Evolutionary conservation across 768 basidiomycete species (phyloP).

Genomic region (Trametes maxima): DNA sequence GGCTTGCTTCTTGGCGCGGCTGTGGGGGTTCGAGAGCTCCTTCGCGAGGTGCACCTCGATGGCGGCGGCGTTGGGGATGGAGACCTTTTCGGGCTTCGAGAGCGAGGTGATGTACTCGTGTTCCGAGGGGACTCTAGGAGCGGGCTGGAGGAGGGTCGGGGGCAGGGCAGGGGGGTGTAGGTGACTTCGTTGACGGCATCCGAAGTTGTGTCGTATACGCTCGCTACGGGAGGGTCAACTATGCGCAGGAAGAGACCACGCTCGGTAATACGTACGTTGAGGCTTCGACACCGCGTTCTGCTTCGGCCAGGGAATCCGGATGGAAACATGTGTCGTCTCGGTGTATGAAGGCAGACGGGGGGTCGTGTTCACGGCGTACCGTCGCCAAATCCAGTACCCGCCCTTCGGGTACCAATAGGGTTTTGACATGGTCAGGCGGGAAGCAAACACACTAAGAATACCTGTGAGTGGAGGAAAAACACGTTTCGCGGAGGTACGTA

Average conservation of each 20-base stretch:
- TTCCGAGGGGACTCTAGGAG: constrained; percentile 39
- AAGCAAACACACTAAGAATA: constrained; percentile 69
- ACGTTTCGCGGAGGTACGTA: constrained; percentile 20
- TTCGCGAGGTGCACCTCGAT: constrained; percentile 66
- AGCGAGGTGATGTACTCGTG: constrained; percentile 59
- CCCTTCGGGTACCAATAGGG: constrained; percentile 60
- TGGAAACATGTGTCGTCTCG: constrained; percentile 34
- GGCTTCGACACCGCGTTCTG: constrained; percentile 39
- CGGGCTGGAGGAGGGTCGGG: constrained; percentile 24
- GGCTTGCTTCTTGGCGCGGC: constrained; percentile 77
- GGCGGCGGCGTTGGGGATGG: constrained; percentile 55
- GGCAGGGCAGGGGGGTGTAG: constrained; percentile 64
- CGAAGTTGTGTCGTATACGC: constrained; percentile 63
- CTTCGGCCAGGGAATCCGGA: constrained; percentile 74
- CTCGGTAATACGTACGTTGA: constrained; percentile 39
- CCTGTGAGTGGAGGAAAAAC: background rate
- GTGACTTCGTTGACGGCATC: constrained; percentile 69
- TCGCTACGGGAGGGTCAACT: constrained; percentile 40
- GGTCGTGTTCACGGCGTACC: constrained; percentile 65
- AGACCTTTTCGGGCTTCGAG: constrained; percentile 41
- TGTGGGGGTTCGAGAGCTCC: constrained; percentile 82
- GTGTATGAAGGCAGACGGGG: constrained; percentile 53
- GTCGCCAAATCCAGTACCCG: constrained; percentile 70
- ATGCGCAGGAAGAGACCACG: background rate
- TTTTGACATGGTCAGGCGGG: constrained; percentile 61